Evolutionary conservation across 1,139 yeast species (phyloP).

Genomic region (Candida labiduridarum): DNA sequence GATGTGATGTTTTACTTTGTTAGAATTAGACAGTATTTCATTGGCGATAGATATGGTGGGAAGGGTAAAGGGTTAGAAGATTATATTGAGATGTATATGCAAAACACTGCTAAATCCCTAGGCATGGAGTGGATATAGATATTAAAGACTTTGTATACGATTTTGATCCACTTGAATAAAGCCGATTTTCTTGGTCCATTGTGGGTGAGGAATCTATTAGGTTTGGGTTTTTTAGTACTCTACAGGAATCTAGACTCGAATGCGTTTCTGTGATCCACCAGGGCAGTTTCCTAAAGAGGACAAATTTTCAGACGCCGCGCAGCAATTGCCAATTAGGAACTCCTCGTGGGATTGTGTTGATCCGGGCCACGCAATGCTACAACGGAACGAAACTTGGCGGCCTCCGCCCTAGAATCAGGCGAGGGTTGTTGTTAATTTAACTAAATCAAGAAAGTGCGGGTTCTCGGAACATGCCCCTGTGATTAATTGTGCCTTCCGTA

Average conservation of each 20-base stretch:
- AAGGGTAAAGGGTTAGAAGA: conserved; percentile 50
- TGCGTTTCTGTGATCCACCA: too few relatives aligned
- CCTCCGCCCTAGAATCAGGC: background rate
- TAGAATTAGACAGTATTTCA: conserved; percentile 41
- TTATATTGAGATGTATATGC: conserved; percentile 46
- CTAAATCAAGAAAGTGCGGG: conserved; percentile 1
- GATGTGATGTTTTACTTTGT: conserved; percentile 44
- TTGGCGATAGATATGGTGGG: conserved; percentile 34
- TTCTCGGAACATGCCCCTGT: too few relatives aligned
- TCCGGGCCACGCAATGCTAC: too few relatives aligned
- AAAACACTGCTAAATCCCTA: conserved; percentile 41
- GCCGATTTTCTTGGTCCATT: background rate
- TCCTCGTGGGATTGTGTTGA: too few relatives aligned
- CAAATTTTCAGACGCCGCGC: too few relatives aligned
- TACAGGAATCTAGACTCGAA: too few relatives aligned
- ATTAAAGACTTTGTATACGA: background rate
- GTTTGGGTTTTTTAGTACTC: too few relatives aligned
- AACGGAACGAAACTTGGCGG: too few relatives aligned
- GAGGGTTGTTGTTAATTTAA: background rate
- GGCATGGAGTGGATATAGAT: conserved; percentile 36
- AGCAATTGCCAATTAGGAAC: too few relatives aligned
- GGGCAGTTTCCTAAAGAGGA: too few relatives aligned
- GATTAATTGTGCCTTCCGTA: too few relatives aligned
- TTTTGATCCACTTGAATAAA: background rate
- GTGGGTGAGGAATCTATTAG: background rate